These are phyloP conservation scores for Solanum phureja DNA, from an alignment of 257 asterid genomes.

Conservation along the genomic window DNA sequence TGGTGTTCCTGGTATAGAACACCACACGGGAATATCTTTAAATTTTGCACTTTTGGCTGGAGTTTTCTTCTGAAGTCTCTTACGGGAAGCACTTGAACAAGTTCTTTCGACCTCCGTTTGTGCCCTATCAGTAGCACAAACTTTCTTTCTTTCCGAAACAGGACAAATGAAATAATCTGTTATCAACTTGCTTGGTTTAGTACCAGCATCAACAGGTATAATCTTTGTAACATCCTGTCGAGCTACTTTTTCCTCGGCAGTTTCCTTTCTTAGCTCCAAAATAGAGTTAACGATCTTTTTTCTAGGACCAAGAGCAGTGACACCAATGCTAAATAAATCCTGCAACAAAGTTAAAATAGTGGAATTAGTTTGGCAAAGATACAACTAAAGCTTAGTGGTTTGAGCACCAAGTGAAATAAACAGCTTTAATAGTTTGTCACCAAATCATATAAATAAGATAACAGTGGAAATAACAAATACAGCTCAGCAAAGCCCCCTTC, in stretches of 20 bases:
- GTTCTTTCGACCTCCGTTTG: constrained; percentile 20
- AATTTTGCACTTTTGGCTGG: constrained; percentile 36
- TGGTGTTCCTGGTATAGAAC: constrained; percentile 80
- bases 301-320: constrained; percentile 86
- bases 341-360: constrained; percentile 15
- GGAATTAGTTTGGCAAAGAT: background rate
- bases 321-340: constrained; percentile 77
- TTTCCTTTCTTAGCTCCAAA: constrained; percentile 34
- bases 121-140: constrained; percentile 7
- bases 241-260: constrained; percentile 22
- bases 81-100: constrained; percentile 17
- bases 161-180: constrained; percentile 72
- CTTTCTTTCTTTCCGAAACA: constrained; percentile 26
- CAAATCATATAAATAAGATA: background rate
- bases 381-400: background rate
- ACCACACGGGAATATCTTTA: constrained; percentile 70
- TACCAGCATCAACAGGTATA: constrained; percentile 21
- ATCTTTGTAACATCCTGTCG: constrained; percentile 22
- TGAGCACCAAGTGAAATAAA: background rate
- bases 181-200: constrained; percentile 51
- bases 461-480: background rate
- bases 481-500: background rate
- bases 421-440: background rate
- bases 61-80: constrained; percentile 27
- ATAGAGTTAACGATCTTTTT: constrained; percentile 67